Base-by-base conservation (phyloP, 495 filamentous ascomycete species). In the Melanomma pulvis-pyrius region DNA sequence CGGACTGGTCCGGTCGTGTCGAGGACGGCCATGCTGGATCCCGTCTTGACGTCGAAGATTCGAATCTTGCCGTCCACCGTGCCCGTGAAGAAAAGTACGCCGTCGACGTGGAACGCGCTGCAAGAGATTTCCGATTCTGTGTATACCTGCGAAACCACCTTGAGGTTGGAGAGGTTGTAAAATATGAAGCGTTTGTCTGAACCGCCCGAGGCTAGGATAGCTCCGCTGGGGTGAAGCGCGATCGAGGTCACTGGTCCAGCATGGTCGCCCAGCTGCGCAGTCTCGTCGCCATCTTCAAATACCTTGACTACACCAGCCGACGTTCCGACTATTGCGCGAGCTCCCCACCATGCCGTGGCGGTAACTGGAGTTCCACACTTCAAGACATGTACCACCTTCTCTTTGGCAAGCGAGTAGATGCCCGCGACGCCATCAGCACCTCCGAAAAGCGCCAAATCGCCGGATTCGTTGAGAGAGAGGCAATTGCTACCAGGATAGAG, bases 151-250 rank as follows among this genome's bases (percentile, higher is more conserved):
- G 85, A 87, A 17, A 92, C 84, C 36, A 84, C 81, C 63, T 86
- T 82, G 66, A 84, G 79, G 9, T 80, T 84, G 29, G 82, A 76
- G 61, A 97, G 75, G 74, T 98, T 92, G 74, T 97, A 97, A 69
- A 97, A 85, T 2, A 94, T 86, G 72, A 92, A 94, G 78, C 90
- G 94, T 82, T 97, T 97, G 75, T 98, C 94, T 3, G 86, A 84
- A 53, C 94, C 94, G 29, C 93, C 87, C 0, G 92, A 97, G 11
- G 90, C 93, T 22, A 97, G 79, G 64, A 98, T 87, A 22, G 92
- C 87, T 30, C 87, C 90, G 75, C 89, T 89, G 1, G 94, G 90
- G 75, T 98, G 96, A 2, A 94, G 74, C 21, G 92, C 85, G 41
- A 98, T 76, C 2, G 86, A 89, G 6, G 87, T 91, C 1, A 86